Evolutionary conservation across 1,139 yeast genomes (phyloP).

Genomic region (Blastobotrys proliferans): DNA sequence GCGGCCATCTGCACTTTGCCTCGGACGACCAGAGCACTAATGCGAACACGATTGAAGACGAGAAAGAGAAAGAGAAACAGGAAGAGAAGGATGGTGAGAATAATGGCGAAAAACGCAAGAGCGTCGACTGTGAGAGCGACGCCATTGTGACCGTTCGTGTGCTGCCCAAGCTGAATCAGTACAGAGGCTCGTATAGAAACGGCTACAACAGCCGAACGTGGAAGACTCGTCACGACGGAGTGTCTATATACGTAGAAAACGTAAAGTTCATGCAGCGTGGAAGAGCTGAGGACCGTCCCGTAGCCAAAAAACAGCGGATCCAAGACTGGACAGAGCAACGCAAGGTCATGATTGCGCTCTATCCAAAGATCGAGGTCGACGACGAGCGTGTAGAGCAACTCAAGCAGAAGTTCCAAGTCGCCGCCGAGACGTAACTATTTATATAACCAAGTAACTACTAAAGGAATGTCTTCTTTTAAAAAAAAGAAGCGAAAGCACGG

Average conservation of each 20-base stretch:
- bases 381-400: slow-evolving; percentile 6
- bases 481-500: too few relatives aligned
- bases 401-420: too few relatives aligned
- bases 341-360: slow-evolving; percentile 4
- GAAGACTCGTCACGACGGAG: slow-evolving; percentile 65
- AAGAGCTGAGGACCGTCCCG: slow-evolving; percentile 29
- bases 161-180: slow-evolving; percentile 61
- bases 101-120: slow-evolving; percentile 3
- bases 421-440: too few relatives aligned
- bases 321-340: slow-evolving; percentile 26
- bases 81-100: background rate
- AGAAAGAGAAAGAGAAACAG: too few relatives aligned
- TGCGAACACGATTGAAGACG: too few relatives aligned
- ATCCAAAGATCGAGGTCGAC: slow-evolving; percentile 8
- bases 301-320: slow-evolving; percentile 28
- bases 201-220: slow-evolving; percentile 74
- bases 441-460: too few relatives aligned
- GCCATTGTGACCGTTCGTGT: slow-evolving; percentile 65
- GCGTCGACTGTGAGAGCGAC: slow-evolving; percentile 38
- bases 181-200: slow-evolving; percentile 60
- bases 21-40: slow-evolving; percentile 1
- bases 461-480: too few relatives aligned
- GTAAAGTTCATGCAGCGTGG: slow-evolving; percentile 40
- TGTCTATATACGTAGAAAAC: slow-evolving; percentile 54
- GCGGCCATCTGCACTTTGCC: slow-evolving; percentile 49